A percentile compares a stretch with the other conserved stretches of the same genome.
Evolutionary conservation across 176 grass and related monocot genomes (phyloP).

Genomic region (Eleusine indica): DNA sequence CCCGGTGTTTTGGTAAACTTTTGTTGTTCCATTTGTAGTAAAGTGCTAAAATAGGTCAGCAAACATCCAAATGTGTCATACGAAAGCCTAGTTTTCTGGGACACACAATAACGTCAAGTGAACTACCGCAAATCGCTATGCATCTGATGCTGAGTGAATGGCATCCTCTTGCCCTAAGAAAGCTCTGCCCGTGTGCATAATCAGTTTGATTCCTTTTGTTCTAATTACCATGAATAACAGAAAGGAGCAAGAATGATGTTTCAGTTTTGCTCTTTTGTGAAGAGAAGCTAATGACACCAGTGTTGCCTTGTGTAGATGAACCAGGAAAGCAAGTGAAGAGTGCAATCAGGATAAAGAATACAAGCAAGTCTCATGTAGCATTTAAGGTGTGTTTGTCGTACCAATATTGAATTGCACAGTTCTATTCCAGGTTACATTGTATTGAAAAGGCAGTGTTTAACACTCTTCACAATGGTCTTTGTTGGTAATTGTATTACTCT

Average conservation of each 20-base stretch:
- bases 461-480: conserved; percentile 1
- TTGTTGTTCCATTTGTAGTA: background rate
- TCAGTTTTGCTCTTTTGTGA: conserved; percentile 21
- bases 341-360: conserved; percentile 95
- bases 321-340: conserved; percentile 95
- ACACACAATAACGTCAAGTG: background rate
- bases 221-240: conserved; percentile 4
- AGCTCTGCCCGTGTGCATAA: background rate
- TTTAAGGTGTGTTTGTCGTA: conserved; percentile 77
- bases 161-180: background rate
- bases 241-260: background rate
- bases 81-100: background rate
- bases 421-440: conserved; percentile 11
- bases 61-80: conserved; percentile 2
- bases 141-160: background rate
- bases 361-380: conserved; percentile 88
- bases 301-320: conserved; percentile 72
- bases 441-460: conserved; percentile 14
- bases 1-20: background rate
- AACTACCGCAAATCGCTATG: background rate
- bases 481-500: conserved; percentile 31
- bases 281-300: conserved; percentile 25
- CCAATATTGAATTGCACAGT: conserved; percentile 19
- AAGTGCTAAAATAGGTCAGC: conserved; percentile 1
- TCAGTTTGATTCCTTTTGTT: background rate